phyloP scores from a whole-genome alignment of 345 rosid genomes.

The Eucalyptus decipiens region DNA sequence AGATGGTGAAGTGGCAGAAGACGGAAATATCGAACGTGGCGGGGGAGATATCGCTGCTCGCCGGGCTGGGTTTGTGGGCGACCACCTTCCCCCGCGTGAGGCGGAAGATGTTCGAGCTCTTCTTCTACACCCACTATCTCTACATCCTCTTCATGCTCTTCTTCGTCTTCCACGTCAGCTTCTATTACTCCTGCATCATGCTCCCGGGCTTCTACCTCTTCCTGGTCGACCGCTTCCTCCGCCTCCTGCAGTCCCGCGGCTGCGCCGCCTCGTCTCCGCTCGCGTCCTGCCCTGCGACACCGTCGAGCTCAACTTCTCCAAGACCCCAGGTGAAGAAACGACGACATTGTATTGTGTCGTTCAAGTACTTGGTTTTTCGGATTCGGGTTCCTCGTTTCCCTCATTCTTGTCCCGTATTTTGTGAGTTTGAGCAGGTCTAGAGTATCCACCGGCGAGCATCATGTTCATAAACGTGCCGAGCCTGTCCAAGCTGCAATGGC shows the following conservation, averaged over 20 bases:
- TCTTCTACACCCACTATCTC: conserved; percentile 69
- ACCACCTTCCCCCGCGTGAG: conserved; percentile 54
- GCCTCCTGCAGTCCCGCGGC: conserved; percentile 66
- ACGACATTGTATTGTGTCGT: not conserved
- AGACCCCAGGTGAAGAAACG: conserved; percentile 23
- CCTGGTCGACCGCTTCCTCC: conserved; percentile 56
- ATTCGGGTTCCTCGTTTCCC: not conserved
- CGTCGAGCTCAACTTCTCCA: conserved; percentile 65
- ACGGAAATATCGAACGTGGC: conserved; percentile 39
- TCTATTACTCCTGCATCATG: conserved; percentile 33
- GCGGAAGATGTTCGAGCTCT: conserved; percentile 59
- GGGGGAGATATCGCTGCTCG: conserved; percentile 52
- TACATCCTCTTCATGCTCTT: conserved; percentile 60
- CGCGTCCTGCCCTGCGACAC: conserved; percentile 54
- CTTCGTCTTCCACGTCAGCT: conserved; percentile 55
- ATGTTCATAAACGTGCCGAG: conserved; percentile 62
- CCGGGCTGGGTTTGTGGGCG: conserved; percentile 58
- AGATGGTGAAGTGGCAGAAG: conserved; percentile 44
- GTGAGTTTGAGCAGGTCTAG: conserved; percentile 28
- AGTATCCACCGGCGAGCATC: conserved; percentile 55
- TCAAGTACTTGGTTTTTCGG: not conserved
- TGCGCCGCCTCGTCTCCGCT: conserved; percentile 38
- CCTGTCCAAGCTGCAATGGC: conserved; percentile 84
- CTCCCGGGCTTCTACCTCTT: conserved; percentile 82
- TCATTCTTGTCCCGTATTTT: not conserved